Base-by-base conservation (phyloP, 345 rosid species). In the Euphorbia pulcherrima region DNA sequence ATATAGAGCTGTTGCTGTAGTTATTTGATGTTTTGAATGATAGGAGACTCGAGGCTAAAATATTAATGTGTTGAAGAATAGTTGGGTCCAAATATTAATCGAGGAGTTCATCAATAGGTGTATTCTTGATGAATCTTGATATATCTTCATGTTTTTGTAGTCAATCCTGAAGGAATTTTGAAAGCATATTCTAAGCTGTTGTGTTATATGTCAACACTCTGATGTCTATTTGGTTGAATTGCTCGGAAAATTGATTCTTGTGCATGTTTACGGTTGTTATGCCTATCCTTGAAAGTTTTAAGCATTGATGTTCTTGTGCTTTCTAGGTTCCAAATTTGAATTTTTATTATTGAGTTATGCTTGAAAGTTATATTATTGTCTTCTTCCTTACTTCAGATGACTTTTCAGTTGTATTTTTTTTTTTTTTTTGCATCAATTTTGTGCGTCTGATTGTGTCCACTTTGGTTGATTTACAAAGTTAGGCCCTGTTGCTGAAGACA, bases 401-500 rank as follows among this genome's bases (percentile, higher is more conserved):
- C 13, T 51, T 51, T 5, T 59, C 59, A 20, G 21, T 21, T 52
- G 7, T 9, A 28, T 50, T 62, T 16, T n/a, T n/a, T n/a, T n/a
- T n/a, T n/a, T n/a, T n/a, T n/a, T n/a, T 51, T 16, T 51, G 27
- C 23, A 47, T 33, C 51, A 18, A 6, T 41, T 70, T 26, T 11
- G 27, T 33, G 20, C 37, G 29, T 62, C 75, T 72, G 44, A 74
- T 21, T 73, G 64, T 70, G 71, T 29, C 21, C 14, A 18, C 33
- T 65, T 53, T 21, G 10, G 50, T 37, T 71, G 69, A 51, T 67
- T 18, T 64, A 61, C 54, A 28, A 54, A 44, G 52, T 52, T 33
- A 72, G 75, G 75, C 70, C 75, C 75, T 59, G 75, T 72, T 59
- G 71, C 71, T n/a, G 75, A 72, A 65, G 75, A 72, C 67, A 72